Evolutionary conservation across 768 basidiomycete species (phyloP).

Genomic region (Mycena indigotica): DNA sequence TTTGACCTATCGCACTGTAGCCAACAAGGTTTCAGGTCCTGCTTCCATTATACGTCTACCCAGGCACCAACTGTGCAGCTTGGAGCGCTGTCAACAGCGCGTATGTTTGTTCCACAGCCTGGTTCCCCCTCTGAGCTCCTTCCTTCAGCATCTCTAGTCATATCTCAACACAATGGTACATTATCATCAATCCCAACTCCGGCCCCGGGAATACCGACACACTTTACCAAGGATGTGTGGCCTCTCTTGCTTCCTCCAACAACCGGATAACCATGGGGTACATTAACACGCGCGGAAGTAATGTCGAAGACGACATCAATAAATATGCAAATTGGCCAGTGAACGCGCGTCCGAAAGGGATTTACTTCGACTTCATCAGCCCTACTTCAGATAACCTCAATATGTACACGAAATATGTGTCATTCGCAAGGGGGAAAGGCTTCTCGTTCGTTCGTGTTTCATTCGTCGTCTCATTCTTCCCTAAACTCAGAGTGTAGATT

Average conservation of each 20-base stretch:
- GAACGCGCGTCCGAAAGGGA: slow-evolving; percentile 27
- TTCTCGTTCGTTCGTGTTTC: slow-evolving; percentile 9
- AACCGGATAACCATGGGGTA: slow-evolving; percentile 31
- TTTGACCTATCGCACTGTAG: neutral
- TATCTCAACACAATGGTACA: slow-evolving; percentile 25
- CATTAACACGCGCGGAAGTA: slow-evolving; percentile 16
- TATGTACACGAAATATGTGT: slow-evolving; percentile 21
- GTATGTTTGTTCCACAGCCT: neutral
- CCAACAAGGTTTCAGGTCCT: slow-evolving; percentile 1
- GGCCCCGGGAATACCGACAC: slow-evolving; percentile 26
- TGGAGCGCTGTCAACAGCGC: slow-evolving; percentile 8
- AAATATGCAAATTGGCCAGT: slow-evolving; percentile 29
- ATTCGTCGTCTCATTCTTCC: neutral
- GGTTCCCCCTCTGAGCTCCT: neutral
- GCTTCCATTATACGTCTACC: slow-evolving; percentile 6
- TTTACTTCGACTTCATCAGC: slow-evolving; percentile 32
- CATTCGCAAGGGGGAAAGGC: slow-evolving; percentile 1
- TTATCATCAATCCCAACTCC: slow-evolving; percentile 30
- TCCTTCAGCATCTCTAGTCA: slow-evolving; percentile 24
- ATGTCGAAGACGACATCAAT: slow-evolving; percentile 25
- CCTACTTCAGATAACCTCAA: slow-evolving; percentile 2
- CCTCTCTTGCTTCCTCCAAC: slow-evolving; percentile 14
- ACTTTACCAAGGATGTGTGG: slow-evolving; percentile 28
- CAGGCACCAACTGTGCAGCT: slow-evolving; percentile 2
- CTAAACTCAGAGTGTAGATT: neutral